These are phyloP conservation scores for Rhodomyrtus psidioides DNA, from an alignment of 441 rosid species.

Conservation along the genomic window DNA sequence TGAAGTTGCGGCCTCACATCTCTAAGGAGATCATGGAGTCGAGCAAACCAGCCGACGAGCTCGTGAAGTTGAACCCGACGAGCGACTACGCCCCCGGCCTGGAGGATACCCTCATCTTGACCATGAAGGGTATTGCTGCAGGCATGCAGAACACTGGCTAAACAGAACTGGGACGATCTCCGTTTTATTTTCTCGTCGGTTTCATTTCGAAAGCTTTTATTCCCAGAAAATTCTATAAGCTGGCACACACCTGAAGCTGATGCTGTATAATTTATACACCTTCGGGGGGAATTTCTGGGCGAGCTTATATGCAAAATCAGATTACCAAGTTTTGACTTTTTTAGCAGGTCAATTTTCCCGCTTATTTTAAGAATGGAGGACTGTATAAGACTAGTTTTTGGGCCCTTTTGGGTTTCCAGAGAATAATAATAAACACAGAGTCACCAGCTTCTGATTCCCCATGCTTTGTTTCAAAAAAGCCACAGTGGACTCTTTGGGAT, in stretches of 20 bases:
- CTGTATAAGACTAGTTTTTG: neutral
- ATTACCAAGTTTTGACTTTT: neutral
- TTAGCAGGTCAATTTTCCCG: neutral
- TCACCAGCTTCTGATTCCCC: neutral
- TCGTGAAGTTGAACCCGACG: slow-evolving; percentile 62
- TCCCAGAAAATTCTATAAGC: neutral
- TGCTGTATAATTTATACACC: neutral
- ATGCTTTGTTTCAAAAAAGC: neutral
- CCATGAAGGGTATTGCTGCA: slow-evolving; percentile 96
- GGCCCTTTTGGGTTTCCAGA: neutral
- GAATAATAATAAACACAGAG: neutral
- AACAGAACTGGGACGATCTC: neutral
- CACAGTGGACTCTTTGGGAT: too few species aligned
- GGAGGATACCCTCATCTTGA: slow-evolving; percentile 91
- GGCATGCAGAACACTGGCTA: slow-evolving; percentile 95
- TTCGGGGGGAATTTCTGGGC: neutral
- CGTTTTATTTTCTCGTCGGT: neutral
- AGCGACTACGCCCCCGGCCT: slow-evolving; percentile 86
- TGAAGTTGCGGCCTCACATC: slow-evolving; percentile 60
- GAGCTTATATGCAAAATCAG: neutral
- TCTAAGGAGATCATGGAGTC: slow-evolving; percentile 60
- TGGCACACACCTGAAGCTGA: neutral
- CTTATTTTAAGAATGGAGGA: neutral
- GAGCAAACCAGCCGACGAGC: slow-evolving; percentile 60
- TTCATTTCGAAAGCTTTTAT: neutral